Evolutionary conservation across 345 rosid species (phyloP).

Genomic region (Rhodamnia argentea): DNA sequence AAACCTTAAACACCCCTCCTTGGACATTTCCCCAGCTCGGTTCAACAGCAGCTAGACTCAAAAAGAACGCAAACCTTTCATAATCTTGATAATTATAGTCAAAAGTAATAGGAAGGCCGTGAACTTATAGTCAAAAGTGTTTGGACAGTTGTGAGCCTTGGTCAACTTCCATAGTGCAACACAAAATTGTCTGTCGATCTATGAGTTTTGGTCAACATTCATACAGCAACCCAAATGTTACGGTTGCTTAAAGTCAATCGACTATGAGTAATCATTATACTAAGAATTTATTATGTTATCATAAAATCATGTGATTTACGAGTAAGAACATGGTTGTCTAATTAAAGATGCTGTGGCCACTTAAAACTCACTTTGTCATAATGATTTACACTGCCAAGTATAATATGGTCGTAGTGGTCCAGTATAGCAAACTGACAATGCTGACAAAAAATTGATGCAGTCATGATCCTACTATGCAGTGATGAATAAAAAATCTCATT

Average conservation of each 20-base stretch:
- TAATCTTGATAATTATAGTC: neutral
- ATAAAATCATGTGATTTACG: neutral
- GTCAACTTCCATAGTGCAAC: no score
- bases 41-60: neutral
- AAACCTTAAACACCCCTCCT: neutral
- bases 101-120: neutral
- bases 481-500: neutral
- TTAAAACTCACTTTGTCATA: neutral
- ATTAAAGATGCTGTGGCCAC: neutral
- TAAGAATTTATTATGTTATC: neutral
- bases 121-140: neutral
- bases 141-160: neutral
- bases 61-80: neutral
- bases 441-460: neutral
- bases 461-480: neutral
- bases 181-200: no score
- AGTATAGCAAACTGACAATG: neutral
- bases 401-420: neutral
- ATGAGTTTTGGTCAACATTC: neutral
- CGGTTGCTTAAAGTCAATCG: neutral
- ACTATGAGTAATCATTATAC: neutral
- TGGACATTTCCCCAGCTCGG: neutral
- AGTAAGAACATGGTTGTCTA: neutral
- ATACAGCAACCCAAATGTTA: neutral
- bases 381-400: neutral